These are phyloP conservation scores for Pseudopyricularia javanii DNA, from an alignment of 2,329 filamentous ascomycete species.

Conservation along the genomic window DNA sequence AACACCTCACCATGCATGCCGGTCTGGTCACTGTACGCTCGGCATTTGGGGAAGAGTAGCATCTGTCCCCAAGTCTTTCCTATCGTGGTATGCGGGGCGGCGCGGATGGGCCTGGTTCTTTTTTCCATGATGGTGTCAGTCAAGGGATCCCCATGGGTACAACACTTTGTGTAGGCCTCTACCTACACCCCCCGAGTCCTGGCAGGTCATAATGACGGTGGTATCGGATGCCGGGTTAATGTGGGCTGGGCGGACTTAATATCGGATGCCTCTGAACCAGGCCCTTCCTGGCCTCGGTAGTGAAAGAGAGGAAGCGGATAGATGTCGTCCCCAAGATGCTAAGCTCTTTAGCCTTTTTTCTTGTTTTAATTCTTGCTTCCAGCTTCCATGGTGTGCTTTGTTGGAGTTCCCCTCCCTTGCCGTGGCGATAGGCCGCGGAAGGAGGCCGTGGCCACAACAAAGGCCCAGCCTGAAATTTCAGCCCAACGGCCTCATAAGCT, in stretches of 20 bases:
- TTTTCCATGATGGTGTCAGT: too few relatives aligned
- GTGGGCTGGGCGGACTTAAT: too few relatives aligned
- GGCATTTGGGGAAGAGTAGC: neutral
- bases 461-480: neutral
- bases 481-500: neutral
- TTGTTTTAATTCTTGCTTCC: neutral
- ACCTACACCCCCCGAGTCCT: too few relatives aligned
- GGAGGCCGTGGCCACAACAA: neutral
- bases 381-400: neutral
- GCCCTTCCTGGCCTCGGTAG: too few relatives aligned
- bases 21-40: neutral
- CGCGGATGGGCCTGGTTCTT: too few relatives aligned
- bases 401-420: neutral
- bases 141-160: too few relatives aligned
- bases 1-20: constrained; percentile 3
- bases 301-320: too few relatives aligned
- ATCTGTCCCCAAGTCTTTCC: neutral
- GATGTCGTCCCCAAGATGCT: neutral
- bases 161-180: too few relatives aligned
- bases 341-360: neutral
- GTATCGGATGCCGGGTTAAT: too few relatives aligned
- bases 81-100: too few relatives aligned
- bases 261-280: too few relatives aligned
- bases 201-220: too few relatives aligned
- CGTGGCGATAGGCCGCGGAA: neutral